These are phyloP conservation scores for Actinomucor elegans DNA, from an alignment of 371 early-diverging fungal genomes.

Conservation along the genomic window DNA sequence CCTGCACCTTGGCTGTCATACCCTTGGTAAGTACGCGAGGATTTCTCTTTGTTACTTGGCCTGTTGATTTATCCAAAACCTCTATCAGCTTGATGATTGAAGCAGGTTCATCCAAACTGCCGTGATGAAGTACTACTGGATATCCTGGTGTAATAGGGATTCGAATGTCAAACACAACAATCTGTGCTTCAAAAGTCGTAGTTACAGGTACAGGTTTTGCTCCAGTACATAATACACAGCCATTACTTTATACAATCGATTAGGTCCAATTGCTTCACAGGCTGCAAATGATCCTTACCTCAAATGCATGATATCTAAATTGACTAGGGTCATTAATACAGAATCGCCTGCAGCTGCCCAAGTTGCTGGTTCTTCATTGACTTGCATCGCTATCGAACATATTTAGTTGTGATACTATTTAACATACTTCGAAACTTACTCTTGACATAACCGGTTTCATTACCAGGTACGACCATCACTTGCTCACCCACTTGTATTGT, in stretches of 20 bases:
- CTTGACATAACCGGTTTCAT: conserved; percentile 76
- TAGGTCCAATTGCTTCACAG: too few relatives aligned
- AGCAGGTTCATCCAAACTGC: conserved; percentile 79
- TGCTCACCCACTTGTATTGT: conserved; percentile 84
- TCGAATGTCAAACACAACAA: conserved; percentile 89
- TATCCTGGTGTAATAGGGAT: conserved; percentile 92
- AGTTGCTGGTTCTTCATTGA: conserved; percentile 65
- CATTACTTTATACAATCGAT: conserved; percentile 54
- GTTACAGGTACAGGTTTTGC: conserved; percentile 71
- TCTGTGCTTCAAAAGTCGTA: conserved; percentile 75
- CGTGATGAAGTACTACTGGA: conserved; percentile 81
- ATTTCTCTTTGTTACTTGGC: conserved; percentile 79
- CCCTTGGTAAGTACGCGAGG: conserved; percentile 83
- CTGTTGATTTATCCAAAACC: conserved; percentile 80
- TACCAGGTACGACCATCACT: conserved; percentile 80
- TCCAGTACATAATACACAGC: conserved; percentile 78
- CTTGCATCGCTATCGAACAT: conserved; percentile 61
- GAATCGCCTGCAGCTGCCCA: conserved; percentile 96
- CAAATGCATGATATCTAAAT: conserved; percentile 79
- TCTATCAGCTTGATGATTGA: conserved; percentile 70
- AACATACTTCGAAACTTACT: conserved; percentile 50
- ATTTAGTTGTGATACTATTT: too few relatives aligned
- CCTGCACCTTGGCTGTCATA: conserved; percentile 82
- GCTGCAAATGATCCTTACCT: conserved; percentile 49
- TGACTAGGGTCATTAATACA: conserved; percentile 74